phyloP scores from a whole-genome alignment of 768 basidiomycete genomes.

The Russula sp. region DNA sequence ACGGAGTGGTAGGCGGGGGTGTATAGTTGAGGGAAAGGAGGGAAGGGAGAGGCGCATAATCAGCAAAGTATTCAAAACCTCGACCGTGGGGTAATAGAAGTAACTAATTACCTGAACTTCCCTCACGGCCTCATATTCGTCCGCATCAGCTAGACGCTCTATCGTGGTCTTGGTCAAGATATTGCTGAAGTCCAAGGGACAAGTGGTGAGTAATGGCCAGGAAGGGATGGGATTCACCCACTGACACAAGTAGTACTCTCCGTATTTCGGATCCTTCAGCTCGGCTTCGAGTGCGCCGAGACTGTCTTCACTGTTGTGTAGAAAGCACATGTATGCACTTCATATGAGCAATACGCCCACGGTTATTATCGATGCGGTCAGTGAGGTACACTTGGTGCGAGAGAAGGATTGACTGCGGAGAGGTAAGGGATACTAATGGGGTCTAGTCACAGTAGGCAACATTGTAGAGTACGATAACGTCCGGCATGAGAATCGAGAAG shows the following conservation, averaged over 20 bases:
- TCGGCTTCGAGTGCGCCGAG: slow-evolving; percentile 80
- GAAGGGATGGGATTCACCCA: slow-evolving; percentile 51
- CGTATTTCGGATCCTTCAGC: slow-evolving; percentile 81
- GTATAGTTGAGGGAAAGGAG: no score
- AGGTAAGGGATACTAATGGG: slow-evolving; percentile 90
- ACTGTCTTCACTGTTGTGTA: slow-evolving; percentile 77
- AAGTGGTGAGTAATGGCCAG: not conserved
- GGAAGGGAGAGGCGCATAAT: no score
- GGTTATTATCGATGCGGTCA: slow-evolving; percentile 93
- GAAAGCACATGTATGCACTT: slow-evolving; percentile 92
- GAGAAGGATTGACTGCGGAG: slow-evolving; percentile 88
- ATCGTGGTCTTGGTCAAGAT: no score
- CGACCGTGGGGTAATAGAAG: no score
- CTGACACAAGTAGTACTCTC: slow-evolving; percentile 99
- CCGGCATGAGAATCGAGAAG: slow-evolving; percentile 59
- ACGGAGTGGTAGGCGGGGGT: no score
- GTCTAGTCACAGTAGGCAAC: slow-evolving; percentile 55
- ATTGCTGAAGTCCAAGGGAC: no score
- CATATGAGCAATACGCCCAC: slow-evolving; percentile 92
- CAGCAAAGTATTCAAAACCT: not conserved
- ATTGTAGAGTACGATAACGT: slow-evolving; percentile 26
- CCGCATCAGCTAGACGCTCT: no score
- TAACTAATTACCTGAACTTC: no score
- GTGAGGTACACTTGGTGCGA: slow-evolving; percentile 97
- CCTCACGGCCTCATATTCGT: no score